Evolutionary conservation across 148 eudicot species (phyloP).

Genomic region (Polygonum maritimum): DNA sequence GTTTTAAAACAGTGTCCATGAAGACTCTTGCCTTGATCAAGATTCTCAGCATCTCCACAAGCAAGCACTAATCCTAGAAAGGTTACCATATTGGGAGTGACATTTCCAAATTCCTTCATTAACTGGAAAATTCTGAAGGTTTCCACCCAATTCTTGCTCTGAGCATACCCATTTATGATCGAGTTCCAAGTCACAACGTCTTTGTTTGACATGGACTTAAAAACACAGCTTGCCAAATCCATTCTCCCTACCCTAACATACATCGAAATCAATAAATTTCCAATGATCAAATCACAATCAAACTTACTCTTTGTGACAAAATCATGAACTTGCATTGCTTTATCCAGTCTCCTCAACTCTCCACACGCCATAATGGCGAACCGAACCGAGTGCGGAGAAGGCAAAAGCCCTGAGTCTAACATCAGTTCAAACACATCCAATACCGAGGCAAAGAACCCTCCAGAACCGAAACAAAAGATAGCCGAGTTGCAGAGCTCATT

Average conservation of each 20-base stretch:
- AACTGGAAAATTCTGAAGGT: constrained; percentile 21
- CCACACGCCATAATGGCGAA: constrained; percentile 27
- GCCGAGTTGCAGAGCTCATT: constrained; percentile 14
- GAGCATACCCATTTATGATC: constrained; percentile 31
- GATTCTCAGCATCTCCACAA: constrained; percentile 20
- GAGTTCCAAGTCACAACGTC: constrained; percentile 41
- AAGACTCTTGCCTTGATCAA: constrained; percentile 29
- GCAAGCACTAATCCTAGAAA: constrained; percentile 24
- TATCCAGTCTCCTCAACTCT: constrained; percentile 24
- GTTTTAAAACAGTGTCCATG: constrained; percentile 27
- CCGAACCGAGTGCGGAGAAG: constrained; percentile 16
- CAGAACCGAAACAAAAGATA: constrained; percentile 19
- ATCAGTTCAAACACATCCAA: constrained; percentile 17
- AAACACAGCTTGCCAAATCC: constrained; percentile 20
- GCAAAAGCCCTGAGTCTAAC: constrained; percentile 14
- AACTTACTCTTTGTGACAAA: constrained; percentile 20
- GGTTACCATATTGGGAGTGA: constrained; percentile 22
- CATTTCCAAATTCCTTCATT: constrained; percentile 20
- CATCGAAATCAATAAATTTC: constrained; percentile 33
- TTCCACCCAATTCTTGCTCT: constrained; percentile 19
- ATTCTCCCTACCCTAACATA: constrained; percentile 26
- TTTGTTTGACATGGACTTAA: constrained; percentile 21
- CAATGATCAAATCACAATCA: constrained; percentile 11
- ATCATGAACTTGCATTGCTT: constrained; percentile 19
- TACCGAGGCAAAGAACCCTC: constrained; percentile 16